Evolutionary conservation across 805 yeast genomes (phyloP).

Genomic region (Wickerhamiella dianesei): DNA sequence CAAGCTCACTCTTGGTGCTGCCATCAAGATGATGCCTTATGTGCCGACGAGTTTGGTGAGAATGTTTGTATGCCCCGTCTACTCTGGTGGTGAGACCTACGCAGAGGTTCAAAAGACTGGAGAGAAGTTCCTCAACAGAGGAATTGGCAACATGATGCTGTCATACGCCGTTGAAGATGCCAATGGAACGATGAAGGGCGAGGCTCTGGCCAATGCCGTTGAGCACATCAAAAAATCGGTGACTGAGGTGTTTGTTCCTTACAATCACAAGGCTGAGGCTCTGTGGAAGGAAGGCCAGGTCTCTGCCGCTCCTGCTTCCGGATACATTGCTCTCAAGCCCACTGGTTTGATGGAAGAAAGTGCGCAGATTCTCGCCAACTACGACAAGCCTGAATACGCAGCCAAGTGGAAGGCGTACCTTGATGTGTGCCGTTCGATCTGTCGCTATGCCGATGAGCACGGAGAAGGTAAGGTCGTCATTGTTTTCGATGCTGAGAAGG

Average conservation of each 20-base stretch:
- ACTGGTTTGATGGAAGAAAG: conserved; percentile 77
- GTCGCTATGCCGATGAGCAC: conserved; percentile 35
- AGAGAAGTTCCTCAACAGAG: conserved; percentile 47
- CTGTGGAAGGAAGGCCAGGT: conserved; percentile 22
- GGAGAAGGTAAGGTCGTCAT: conserved; percentile 45
- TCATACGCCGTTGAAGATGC: conserved; percentile 88
- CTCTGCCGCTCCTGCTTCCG: conserved; percentile 67
- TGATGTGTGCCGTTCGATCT: conserved; percentile 49
- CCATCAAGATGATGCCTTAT: conserved; percentile 25
- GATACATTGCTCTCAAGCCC: conserved; percentile 87
- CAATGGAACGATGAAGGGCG: conserved; percentile 40
- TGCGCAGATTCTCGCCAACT: conserved; percentile 54
- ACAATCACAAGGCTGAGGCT: conserved; percentile 31
- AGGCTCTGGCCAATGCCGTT: conserved; percentile 31
- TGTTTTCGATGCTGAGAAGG: conserved; percentile 76
- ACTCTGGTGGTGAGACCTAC: conserved; percentile 81
- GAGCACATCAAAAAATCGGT: conserved; percentile 41
- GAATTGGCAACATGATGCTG: conserved; percentile 90
- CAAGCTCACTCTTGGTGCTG: conserved; percentile 21
- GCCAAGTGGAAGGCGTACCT: conserved; percentile 45
- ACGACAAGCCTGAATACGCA: conserved; percentile 37
- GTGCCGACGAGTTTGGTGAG: conserved; percentile 57
- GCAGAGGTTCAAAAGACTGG: conserved; percentile 63
- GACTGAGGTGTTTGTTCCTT: conserved; percentile 46
- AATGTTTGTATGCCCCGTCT: conserved; percentile 61